A percentile compares a stretch with the other conserved stretches of the same genome.
phyloP scores from a whole-genome alignment of 257 asterid species.

The Mitragyna speciosa region DNA sequence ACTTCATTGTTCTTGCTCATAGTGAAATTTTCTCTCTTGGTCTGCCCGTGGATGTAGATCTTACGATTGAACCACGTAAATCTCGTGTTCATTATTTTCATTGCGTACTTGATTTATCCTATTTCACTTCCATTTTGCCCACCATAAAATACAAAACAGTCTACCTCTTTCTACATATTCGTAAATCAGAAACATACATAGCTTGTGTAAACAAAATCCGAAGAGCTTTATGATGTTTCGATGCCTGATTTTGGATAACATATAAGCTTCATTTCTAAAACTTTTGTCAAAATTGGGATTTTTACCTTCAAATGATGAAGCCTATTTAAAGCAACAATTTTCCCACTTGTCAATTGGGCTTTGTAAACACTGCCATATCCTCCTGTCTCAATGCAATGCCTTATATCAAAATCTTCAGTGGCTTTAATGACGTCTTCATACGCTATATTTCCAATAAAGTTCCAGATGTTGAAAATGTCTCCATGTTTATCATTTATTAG shows the following conservation, averaged over 20 bases:
- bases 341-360: background rate
- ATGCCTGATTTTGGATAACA: constrained; percentile 5
- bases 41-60: no score
- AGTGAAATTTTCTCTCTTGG: no score
- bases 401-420: constrained; percentile 5
- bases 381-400: constrained; percentile 10
- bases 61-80: no score
- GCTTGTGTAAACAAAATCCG: background rate
- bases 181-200: constrained; percentile 2
- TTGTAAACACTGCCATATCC: constrained; percentile 3
- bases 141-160: background rate
- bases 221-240: constrained; percentile 2
- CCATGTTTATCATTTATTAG: background rate
- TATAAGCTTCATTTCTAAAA: constrained; percentile 3
- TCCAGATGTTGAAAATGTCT: background rate
- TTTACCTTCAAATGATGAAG: constrained; percentile 1
- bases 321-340: constrained; percentile 1
- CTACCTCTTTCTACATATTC: constrained; percentile 14
- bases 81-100: no score
- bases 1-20: no score
- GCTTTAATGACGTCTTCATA: constrained; percentile 1
- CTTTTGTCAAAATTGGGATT: background rate
- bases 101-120: no score
- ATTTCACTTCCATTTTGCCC: no score
- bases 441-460: background rate